A percentile compares a stretch with the other conserved stretches of the same genome.
These are phyloP conservation scores for Phoenix roebelenii DNA, from an alignment of 176 grass and related monocot genomes.

Conservation along the genomic window DNA sequence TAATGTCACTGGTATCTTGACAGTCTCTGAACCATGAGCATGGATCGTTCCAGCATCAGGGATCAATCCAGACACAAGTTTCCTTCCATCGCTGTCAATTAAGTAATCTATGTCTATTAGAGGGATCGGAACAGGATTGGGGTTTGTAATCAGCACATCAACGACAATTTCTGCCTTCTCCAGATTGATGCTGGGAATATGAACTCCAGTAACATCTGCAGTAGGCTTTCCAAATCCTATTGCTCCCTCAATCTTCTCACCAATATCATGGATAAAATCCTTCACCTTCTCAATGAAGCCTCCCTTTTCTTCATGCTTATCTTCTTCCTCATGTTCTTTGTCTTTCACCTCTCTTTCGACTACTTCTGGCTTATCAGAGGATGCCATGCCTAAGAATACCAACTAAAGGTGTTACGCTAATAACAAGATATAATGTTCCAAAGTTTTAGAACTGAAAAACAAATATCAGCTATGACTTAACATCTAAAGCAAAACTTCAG, in stretches of 20 bases:
- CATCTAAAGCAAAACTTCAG: too few relatives aligned
- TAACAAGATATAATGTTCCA: too few relatives aligned
- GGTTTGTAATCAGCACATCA: constrained; percentile 88
- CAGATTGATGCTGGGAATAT: constrained; percentile 74
- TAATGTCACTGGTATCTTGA: constrained; percentile 79
- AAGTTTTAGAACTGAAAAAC: too few relatives aligned
- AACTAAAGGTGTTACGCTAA: neutral
- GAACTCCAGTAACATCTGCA: constrained; percentile 68
- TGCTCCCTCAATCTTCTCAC: constrained; percentile 80
- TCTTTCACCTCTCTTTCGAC: constrained; percentile 2
- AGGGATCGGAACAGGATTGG: constrained; percentile 91
- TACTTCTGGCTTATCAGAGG: constrained; percentile 11
- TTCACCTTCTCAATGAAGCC: constrained; percentile 83
- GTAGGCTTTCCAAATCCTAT: constrained; percentile 89
- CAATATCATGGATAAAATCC: constrained; percentile 95
- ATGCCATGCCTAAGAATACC: constrained; percentile 9
- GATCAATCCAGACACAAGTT: constrained; percentile 85
- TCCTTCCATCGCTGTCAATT: constrained; percentile 85
- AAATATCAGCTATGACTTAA: too few relatives aligned
- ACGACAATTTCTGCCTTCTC: constrained; percentile 73
- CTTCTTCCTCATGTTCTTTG: constrained; percentile 8
- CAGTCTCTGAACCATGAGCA: constrained; percentile 74
- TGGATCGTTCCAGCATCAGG: constrained; percentile 90
- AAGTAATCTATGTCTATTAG: constrained; percentile 95
- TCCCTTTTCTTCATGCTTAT: constrained; percentile 9